Conservation (phyloP, 106 monocot species). For the Dioscorea zingiberensis region DNA sequence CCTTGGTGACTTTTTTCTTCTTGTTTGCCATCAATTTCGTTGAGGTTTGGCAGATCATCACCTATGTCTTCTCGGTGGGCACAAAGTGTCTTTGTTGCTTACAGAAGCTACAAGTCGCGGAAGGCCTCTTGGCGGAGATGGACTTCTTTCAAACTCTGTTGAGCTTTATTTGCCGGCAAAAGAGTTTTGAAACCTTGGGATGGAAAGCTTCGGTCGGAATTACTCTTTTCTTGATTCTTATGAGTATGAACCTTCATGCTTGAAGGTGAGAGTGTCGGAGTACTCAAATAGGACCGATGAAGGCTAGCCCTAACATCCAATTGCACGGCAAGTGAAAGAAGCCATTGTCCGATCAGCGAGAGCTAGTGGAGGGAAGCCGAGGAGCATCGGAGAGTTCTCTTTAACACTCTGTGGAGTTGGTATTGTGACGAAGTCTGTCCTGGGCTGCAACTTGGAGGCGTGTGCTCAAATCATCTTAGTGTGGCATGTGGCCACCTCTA, state of each 20-base stretch:
- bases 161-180: not conserved
- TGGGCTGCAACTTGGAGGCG: not conserved
- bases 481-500: conserved; percentile 11
- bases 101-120: not conserved
- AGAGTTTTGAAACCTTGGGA: not conserved
- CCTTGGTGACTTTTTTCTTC: not conserved
- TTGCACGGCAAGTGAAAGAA: conserved; percentile 1
- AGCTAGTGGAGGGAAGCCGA: not conserved
- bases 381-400: not conserved
- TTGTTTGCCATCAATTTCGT: not conserved
- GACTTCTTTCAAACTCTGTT: not conserved
- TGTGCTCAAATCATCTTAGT: conserved; percentile 2
- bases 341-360: not conserved
- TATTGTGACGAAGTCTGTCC: not conserved
- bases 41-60: not conserved
- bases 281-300: not conserved
- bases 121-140: not conserved
- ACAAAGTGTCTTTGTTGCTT: not conserved
- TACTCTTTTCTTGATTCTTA: not conserved
- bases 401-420: not conserved
- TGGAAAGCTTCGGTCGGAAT: not conserved
- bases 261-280: not conserved
- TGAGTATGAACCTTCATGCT: not conserved
- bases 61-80: not conserved
- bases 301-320: not conserved